These are phyloP conservation scores for Alternaria gaisen DNA, from an alignment of 2,329 filamentous ascomycete genomes.

Conservation along the genomic window DNA sequence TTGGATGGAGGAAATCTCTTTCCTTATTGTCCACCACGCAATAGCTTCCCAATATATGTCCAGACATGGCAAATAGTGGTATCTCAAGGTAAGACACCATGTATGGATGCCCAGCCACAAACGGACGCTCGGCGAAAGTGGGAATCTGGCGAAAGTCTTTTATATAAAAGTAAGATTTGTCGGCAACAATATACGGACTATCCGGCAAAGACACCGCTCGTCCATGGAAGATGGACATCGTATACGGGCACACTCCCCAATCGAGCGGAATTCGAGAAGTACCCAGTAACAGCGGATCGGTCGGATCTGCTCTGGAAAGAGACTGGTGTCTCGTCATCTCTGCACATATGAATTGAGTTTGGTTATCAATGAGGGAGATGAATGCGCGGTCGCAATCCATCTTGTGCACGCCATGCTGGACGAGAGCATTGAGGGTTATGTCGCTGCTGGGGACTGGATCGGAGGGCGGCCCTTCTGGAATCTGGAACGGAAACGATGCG, in stretches of 20 bases:
- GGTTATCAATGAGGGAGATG: constrained; percentile 23
- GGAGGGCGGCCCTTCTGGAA: constrained; percentile 13
- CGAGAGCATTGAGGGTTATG: constrained; percentile 22
- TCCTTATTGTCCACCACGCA: constrained; percentile 19
- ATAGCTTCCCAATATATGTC: constrained; percentile 21
- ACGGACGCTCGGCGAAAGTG: constrained; percentile 13
- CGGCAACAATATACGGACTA: constrained; percentile 11
- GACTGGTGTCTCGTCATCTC: constrained; percentile 22
- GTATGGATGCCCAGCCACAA: constrained; percentile 13
- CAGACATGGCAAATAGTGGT: constrained; percentile 16
- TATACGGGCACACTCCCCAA: constrained; percentile 23
- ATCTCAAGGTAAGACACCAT: constrained; percentile 21
- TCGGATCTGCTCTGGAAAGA: constrained; percentile 7
- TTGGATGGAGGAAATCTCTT: constrained; percentile 15
- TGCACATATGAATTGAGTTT: constrained; percentile 21
- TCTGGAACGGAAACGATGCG: constrained; percentile 23
- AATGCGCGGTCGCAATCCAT: constrained; percentile 24
- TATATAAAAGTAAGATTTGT: constrained; percentile 15
- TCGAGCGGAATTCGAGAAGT: constrained; percentile 16
- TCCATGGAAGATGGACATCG: constrained; percentile 17
- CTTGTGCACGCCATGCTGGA: constrained; percentile 19
- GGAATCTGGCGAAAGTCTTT: constrained; percentile 19
- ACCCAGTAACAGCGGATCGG: constrained; percentile 13
- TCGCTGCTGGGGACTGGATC: constrained; percentile 18
- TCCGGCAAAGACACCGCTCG: constrained; percentile 5